Conservation (phyloP, 2,329 filamentous ascomycete species). For the Torrubiella hemipterigena region DNA sequence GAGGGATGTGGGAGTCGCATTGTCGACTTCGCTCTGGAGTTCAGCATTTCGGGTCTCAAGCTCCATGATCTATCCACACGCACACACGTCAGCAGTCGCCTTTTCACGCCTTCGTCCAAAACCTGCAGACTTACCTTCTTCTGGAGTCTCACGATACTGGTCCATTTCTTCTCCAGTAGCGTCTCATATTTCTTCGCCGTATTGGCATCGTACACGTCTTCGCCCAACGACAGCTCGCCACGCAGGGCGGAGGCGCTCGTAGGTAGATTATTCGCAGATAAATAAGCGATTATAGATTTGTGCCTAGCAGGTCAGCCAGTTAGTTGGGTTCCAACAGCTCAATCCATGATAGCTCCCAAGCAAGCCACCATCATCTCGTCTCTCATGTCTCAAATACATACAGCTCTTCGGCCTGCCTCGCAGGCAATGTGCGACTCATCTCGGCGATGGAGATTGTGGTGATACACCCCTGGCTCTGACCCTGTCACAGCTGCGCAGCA, state of each 20-base stretch:
- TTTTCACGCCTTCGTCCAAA: background rate
- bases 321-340: slow-evolving; percentile 6
- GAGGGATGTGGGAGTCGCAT: slow-evolving; percentile 63
- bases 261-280: slow-evolving; percentile 60
- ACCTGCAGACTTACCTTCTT: slow-evolving; percentile 58
- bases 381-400: slow-evolving; percentile 34
- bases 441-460: slow-evolving; percentile 11
- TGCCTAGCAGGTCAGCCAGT: slow-evolving; percentile 43
- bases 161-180: slow-evolving; percentile 96
- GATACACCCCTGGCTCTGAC: slow-evolving; percentile 1
- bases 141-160: slow-evolving; percentile 83
- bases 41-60: slow-evolving; percentile 63
- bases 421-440: slow-evolving; percentile 67
- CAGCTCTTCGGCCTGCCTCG: slow-evolving; percentile 81
- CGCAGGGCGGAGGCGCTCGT: slow-evolving; percentile 61
- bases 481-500: slow-evolving; percentile 4
- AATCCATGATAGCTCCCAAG: too few species aligned
- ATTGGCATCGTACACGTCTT: slow-evolving; percentile 59
- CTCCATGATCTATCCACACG: slow-evolving; percentile 65
- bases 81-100: slow-evolving; percentile 1
- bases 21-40: slow-evolving; percentile 76
- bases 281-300: slow-evolving; percentile 87
- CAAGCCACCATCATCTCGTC: too few species aligned
- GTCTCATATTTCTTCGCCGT: slow-evolving; percentile 93
- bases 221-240: slow-evolving; percentile 62